Conservation (phyloP, 177 flowering plant genomes). For the Vitis hybrid region DNA sequence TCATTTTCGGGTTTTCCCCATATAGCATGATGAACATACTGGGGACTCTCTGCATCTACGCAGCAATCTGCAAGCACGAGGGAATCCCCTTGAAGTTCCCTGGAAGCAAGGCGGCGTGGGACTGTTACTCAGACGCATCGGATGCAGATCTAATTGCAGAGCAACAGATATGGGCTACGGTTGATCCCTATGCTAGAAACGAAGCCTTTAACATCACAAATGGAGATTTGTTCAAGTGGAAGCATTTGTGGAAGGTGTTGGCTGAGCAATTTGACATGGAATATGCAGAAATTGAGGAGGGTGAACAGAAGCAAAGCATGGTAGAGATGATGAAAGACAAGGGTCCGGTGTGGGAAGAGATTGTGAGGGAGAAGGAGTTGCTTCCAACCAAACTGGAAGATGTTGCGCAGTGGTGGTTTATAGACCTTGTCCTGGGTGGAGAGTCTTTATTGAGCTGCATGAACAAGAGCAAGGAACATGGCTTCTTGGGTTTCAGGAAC, state of each 20-base stretch:
- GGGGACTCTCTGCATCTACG: constrained; percentile 65
- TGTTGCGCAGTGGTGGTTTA: constrained; percentile 68
- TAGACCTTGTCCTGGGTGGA: constrained; percentile 37
- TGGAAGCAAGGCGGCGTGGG: constrained; percentile 62
- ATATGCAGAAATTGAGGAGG: constrained; percentile 38
- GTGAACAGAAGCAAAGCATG: constrained; percentile 29
- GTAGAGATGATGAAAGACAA: constrained; percentile 69
- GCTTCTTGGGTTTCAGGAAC: constrained; percentile 82
- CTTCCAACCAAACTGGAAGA: constrained; percentile 53
- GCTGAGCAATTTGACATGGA: constrained; percentile 74
- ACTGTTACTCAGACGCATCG: constrained; percentile 45
- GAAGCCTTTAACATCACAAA: constrained; percentile 80
- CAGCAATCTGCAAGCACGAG: constrained; percentile 69
- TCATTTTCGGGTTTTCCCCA: constrained; percentile 77
- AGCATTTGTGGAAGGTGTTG: constrained; percentile 73
- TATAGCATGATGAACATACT: constrained; percentile 61
- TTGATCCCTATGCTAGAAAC: constrained; percentile 69
- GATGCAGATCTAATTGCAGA: constrained; percentile 89
- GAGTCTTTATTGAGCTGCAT: constrained; percentile 39
- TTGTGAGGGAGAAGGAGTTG: constrained; percentile 63
- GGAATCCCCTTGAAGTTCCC: constrained; percentile 59
- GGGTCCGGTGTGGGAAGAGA: constrained; percentile 74
- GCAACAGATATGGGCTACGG: constrained; percentile 90
- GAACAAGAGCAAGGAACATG: constrained; percentile 93
- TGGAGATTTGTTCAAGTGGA: constrained; percentile 86